phyloP scores from a whole-genome alignment of 805 yeast species.

The Candida pseudoglaebosa region DNA sequence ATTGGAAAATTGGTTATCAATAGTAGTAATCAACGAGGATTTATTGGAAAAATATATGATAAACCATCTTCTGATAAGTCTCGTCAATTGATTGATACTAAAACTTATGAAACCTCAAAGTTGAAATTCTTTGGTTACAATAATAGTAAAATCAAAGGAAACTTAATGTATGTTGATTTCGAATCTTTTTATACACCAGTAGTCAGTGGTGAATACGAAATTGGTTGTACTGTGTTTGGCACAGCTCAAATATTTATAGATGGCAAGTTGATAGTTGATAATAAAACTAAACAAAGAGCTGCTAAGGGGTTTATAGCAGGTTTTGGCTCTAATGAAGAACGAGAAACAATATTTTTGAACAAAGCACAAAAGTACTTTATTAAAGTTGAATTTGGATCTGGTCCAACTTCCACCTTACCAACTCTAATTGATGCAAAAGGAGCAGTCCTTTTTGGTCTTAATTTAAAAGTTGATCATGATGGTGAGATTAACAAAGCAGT shows the following conservation, averaged over 20 bases:
- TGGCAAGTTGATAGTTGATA: conserved; percentile 51
- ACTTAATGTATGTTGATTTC: conserved; percentile 40
- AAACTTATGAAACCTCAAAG: conserved; percentile 13
- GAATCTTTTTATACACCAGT: conserved; percentile 44
- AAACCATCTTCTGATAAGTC: conserved; percentile 12
- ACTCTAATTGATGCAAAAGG: conserved; percentile 16
- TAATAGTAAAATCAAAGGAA: conserved; percentile 13
- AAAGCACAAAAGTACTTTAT: conserved; percentile 44
- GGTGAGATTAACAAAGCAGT: conserved; percentile 24
- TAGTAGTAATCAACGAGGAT: conserved; percentile 20
- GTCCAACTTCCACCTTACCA: conserved; percentile 23
- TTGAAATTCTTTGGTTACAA: conserved; percentile 21
- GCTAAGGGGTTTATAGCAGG: conserved; percentile 46
- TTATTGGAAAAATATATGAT: conserved; percentile 16
- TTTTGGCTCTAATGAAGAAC: conserved; percentile 48
- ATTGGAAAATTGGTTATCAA: conserved; percentile 18
- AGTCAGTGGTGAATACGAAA: conserved; percentile 44
- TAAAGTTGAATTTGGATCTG: conserved; percentile 45
- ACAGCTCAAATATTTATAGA: conserved; percentile 54
- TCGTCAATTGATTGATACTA: conserved; percentile 16
- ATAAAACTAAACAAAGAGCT: conserved; percentile 45
- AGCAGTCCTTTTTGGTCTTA: conserved; percentile 19
- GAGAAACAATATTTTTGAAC: conserved; percentile 31
- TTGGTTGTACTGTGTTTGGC: conserved; percentile 51
- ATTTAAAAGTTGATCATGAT: conserved; percentile 18